phyloP scores from a whole-genome alignment of 768 basidiomycete genomes.

The Lactifluus hygrophoroides region DNA sequence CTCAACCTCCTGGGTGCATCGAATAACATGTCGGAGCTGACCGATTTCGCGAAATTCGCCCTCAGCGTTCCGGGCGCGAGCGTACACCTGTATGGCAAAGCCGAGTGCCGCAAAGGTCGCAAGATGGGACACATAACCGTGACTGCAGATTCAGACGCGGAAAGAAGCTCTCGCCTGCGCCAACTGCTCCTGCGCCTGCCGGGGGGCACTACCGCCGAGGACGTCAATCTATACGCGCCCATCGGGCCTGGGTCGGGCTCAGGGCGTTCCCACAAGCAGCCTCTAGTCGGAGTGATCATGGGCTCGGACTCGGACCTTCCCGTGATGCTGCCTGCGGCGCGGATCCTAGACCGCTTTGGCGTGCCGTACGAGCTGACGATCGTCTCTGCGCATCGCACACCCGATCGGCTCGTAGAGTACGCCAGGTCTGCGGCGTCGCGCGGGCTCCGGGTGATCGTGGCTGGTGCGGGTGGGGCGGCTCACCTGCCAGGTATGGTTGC shows the following conservation, averaged over 20 bases:
- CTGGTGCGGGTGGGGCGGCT: slow-evolving; percentile 97
- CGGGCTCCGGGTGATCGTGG: slow-evolving; percentile 72
- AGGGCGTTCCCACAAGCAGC: slow-evolving; percentile 53
- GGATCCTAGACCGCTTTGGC: slow-evolving; percentile 69
- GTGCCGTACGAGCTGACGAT: slow-evolving; percentile 92
- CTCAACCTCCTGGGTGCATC: slow-evolving; percentile 91
- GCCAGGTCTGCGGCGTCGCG: slow-evolving; percentile 62
- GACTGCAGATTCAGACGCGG: slow-evolving; percentile 73
- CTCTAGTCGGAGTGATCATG: slow-evolving; percentile 93
- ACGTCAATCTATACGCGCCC: slow-evolving; percentile 48
- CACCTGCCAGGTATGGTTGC: slow-evolving; percentile 99
- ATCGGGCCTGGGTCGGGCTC: slow-evolving; percentile 34
- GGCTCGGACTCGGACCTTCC: slow-evolving; percentile 98
- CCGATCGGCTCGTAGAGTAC: slow-evolving; percentile 75
- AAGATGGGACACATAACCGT: slow-evolving; percentile 99
- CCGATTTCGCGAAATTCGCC: slow-evolving; percentile 46
- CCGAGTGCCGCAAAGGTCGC: slow-evolving; percentile 76
- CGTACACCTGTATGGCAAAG: slow-evolving; percentile 93
- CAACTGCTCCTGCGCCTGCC: slow-evolving; percentile 65
- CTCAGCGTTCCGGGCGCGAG: slow-evolving; percentile 64
- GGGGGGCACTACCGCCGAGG: slow-evolving; percentile 31
- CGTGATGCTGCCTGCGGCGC: slow-evolving; percentile 82
- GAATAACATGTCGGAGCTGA: slow-evolving; percentile 52
- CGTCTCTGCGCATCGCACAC: slow-evolving; percentile 94
- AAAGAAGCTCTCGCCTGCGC: slow-evolving; percentile 59